Evolutionary conservation across 495 filamentous ascomycete species (phyloP).

Genomic region (Monascus purpureus): DNA sequence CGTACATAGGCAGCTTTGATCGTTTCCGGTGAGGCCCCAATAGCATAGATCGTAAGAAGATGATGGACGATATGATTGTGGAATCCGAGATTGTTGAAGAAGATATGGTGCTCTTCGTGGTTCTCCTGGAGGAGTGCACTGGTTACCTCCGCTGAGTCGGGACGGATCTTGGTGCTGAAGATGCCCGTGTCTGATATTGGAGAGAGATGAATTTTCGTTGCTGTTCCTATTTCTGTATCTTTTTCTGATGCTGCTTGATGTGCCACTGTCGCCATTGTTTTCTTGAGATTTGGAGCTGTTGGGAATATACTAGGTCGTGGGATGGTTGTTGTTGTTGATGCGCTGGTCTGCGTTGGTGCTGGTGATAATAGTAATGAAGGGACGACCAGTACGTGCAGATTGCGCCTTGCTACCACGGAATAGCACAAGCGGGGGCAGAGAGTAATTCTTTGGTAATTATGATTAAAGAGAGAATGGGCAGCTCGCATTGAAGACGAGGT

Average conservation of each 20-base stretch:
- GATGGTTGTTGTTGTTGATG: neutral
- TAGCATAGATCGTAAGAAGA: slow-evolving; percentile 58
- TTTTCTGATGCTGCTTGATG: too few species aligned
- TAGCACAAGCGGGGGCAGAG: too few species aligned
- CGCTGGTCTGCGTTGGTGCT: too few species aligned
- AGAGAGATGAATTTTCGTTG: slow-evolving; percentile 45
- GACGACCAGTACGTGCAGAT: too few species aligned
- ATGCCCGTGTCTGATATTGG: slow-evolving; percentile 41
- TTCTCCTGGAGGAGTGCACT: slow-evolving; percentile 62
- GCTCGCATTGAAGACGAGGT: too few species aligned
- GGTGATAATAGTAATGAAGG: too few species aligned
- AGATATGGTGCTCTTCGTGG: slow-evolving; percentile 62
- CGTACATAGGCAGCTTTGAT: slow-evolving; percentile 44
- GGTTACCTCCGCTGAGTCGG: slow-evolving; percentile 42
- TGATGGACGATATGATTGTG: slow-evolving; percentile 66
- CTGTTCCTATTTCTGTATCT: slow-evolving; percentile 48
- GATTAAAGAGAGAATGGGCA: too few species aligned
- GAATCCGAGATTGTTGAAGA: slow-evolving; percentile 55
- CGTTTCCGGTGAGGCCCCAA: slow-evolving; percentile 45
- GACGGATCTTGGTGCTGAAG: slow-evolving; percentile 36
- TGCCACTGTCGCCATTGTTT: too few species aligned
- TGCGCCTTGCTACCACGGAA: too few species aligned
- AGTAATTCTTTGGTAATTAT: too few species aligned
- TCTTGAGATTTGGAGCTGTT: too few species aligned
- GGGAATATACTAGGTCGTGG: neutral